Base-by-base conservation (phyloP, 1,284 basidiomycete species). In the Tremellales sp. region DNA sequence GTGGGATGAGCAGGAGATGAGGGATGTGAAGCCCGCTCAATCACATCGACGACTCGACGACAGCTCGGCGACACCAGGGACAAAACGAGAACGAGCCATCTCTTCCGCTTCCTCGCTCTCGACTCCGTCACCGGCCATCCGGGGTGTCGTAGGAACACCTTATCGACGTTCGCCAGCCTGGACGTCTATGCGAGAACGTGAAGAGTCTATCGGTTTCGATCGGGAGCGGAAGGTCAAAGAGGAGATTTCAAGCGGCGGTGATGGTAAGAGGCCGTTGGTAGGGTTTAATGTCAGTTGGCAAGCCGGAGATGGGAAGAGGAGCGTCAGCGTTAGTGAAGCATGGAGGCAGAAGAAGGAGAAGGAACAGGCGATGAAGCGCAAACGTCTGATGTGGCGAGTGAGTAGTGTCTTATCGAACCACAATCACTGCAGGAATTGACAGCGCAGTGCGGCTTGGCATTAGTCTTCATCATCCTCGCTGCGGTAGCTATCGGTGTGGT, bases 1-100 rank as follows among this genome's bases (percentile, higher is more conserved):
- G 11, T 47, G 56, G n/a, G 65, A 68, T 45, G 51, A 47, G 27
- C 42, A 45, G 23, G 58, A 65, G 47, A 64, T 65, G 62, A 54
- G 52, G n/a, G n/a, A n/a, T n/a, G n/a, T n/a, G n/a, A n/a, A n/a
- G n/a, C n/a, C n/a, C n/a, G n/a, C n/a, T n/a, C n/a, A n/a, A n/a
- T n/a, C n/a, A n/a, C n/a, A n/a, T n/a, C n/a, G n/a, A n/a, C n/a
- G n/a, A n/a, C n/a, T n/a, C n/a, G n/a, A n/a, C n/a, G n/a, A n/a
- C n/a, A n/a, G n/a, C n/a, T n/a, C n/a, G n/a, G n/a, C n/a, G n/a
- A n/a, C n/a, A n/a, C n/a, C n/a, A n/a, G n/a, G n/a, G n/a, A n/a
- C n/a, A n/a, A n/a, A n/a, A 48, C 48, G 17, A 44, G 40, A 24
- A 48, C 40, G 23, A 45, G 45, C 25, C 40, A 35, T 29, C 49